phyloP scores from a whole-genome alignment of 306 rosid genomes.

The Cucurbita argyrosperma region DNA sequence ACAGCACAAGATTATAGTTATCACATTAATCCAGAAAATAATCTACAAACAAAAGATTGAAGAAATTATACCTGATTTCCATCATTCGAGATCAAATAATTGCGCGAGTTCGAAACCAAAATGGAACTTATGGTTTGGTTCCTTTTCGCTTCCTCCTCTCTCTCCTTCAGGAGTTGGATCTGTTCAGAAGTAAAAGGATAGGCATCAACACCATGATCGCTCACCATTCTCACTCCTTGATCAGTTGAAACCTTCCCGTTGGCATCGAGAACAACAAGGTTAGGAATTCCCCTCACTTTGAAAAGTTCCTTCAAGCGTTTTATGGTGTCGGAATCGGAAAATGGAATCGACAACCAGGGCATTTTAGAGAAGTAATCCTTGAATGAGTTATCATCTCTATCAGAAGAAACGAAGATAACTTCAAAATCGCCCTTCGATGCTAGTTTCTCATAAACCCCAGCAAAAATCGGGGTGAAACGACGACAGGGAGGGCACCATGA shows the following conservation, averaged over 20 bases:
- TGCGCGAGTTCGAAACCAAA: conserved; percentile 33
- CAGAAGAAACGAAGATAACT: conserved; percentile 37
- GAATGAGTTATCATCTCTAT: conserved; percentile 42
- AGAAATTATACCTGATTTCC: conserved; percentile 26
- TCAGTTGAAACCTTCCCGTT: conserved; percentile 31
- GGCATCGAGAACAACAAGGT: conserved; percentile 38
- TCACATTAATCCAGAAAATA: background rate
- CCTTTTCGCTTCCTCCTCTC: conserved; percentile 33
- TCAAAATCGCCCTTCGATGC: conserved; percentile 43
- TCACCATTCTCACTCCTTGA: conserved; percentile 23
- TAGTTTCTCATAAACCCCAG: conserved; percentile 36
- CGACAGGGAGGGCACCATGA: conserved; percentile 62
- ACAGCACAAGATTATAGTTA: background rate
- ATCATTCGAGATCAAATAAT: conserved; percentile 40
- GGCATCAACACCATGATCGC: conserved; percentile 37
- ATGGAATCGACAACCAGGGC: conserved; percentile 77
- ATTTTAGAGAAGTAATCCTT: conserved; percentile 49
- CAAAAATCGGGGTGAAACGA: conserved; percentile 39
- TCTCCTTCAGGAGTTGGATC: conserved; percentile 31
- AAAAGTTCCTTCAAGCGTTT: conserved; percentile 29
- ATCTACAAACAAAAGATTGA: background rate
- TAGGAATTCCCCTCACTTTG: conserved; percentile 43
- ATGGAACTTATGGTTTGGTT: conserved; percentile 39
- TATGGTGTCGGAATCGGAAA: conserved; percentile 38
- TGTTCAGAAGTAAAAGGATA: conserved; percentile 45